Evolutionary conservation across 2,329 filamentous ascomycete genomes (phyloP).

Genomic region (Fusarium sp.): DNA sequence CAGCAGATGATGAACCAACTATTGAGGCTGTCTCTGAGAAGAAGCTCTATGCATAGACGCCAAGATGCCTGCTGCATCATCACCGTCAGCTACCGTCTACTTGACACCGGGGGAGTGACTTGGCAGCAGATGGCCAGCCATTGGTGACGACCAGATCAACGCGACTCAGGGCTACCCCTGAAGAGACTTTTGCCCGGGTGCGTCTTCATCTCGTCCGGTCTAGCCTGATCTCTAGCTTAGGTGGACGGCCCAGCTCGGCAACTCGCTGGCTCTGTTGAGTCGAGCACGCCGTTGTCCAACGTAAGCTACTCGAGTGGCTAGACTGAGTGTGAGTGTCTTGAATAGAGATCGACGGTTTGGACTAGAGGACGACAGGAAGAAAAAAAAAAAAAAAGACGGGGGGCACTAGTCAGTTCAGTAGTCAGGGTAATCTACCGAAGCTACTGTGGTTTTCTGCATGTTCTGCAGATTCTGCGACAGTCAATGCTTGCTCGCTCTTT

Average conservation of each 20-base stretch:
- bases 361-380: too few species aligned
- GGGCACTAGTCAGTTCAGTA: background rate
- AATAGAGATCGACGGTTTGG: conserved; percentile 14
- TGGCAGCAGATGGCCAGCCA: background rate
- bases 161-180: conserved; percentile 3
- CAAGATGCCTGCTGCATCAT: background rate
- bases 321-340: background rate
- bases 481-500: conserved; percentile 2
- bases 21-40: background rate
- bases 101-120: background rate
- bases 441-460: conserved; percentile 12
- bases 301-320: background rate
- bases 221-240: background rate
- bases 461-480: conserved; percentile 1
- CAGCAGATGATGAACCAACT: background rate
- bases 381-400: conserved; percentile 3
- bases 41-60: background rate
- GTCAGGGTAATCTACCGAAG: conserved; percentile 1
- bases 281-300: background rate
- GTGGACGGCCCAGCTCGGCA: background rate
- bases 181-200: conserved; percentile 11
- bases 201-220: background rate
- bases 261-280: background rate
- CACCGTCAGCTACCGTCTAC: background rate
- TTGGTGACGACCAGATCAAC: background rate